Base-by-base conservation (phyloP, 2,329 filamentous ascomycete genomes). In the Xylariales sp. region DNA sequence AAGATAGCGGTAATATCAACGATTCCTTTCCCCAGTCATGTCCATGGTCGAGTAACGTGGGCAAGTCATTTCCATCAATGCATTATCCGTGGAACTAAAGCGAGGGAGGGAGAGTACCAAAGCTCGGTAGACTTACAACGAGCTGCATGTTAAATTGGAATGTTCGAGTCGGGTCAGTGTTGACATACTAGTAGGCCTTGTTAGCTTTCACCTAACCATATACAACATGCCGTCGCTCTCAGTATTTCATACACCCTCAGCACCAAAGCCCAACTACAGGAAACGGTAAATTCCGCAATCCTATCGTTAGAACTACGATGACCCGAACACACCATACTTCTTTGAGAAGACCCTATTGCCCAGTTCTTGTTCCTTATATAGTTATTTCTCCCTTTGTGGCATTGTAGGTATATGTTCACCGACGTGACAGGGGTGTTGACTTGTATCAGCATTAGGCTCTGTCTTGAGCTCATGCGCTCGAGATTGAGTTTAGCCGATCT, bases 251-350 rank as follows among this genome's bases (percentile, higher is more conserved):
- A 54, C 32, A 5, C 9, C 23, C 23, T 23, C 23, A 1, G 23
- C 23, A 23, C 32, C 9, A 23, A 53, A 49, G 18, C 14, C 39
- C 28, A 28, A 45, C 16, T 39, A 10, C 6, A 2, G 36, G 36
- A 32, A 18, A 52, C 57, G 64, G 57, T 16, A 65, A 52, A n/a
- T 56, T 62, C 64, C 64, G 64, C 28, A 23, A 28, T n/a, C 23
- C 41, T 18, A 5, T 53, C 18, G 16, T 18, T 43, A 46, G 18
- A 36, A 8, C 9, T 8, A 14, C 48, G 12, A 62, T 39, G 16
- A 39, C 18, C 28, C 10, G 36, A 10, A 45, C 16, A 18, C 9
- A 3, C 32, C 18, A 8, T 36, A 50, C 30, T 30, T 41, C 5
- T 23, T 36, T 23, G 5, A 9, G 32, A 28, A 7, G 28, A 5